Evolutionary conservation across 129 eudicot species (phyloP).

Genomic region (Solidago caesia): DNA sequence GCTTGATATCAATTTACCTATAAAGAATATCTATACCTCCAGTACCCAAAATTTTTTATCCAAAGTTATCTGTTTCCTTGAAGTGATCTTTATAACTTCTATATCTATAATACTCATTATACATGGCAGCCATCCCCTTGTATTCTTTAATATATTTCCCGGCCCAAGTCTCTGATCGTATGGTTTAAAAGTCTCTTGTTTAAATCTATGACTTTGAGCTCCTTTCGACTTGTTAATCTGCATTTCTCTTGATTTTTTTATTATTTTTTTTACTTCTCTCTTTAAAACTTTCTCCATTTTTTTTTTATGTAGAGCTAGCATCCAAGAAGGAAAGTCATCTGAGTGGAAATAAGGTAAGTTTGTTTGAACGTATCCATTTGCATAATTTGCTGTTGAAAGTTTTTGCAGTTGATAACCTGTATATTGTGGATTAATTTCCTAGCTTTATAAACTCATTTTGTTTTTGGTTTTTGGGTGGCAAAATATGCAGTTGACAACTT

Average conservation of each 20-base stretch:
- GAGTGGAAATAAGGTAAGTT: constrained; percentile 51
- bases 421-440: constrained; percentile 1
- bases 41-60: not conserved
- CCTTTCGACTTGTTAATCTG: no score
- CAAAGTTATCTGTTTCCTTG: not conserved
- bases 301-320: constrained; percentile 52
- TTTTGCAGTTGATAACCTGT: constrained; percentile 17
- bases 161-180: no score
- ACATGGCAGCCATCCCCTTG: no score
- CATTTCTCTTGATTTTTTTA: no score
- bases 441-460: constrained; percentile 10
- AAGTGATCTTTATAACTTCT: not conserved
- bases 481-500: constrained; percentile 46
- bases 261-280: not conserved
- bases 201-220: no score
- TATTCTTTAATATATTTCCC: no score
- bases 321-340: constrained; percentile 46
- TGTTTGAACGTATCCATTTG: constrained; percentile 15
- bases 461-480: constrained; percentile 6
- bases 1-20: not conserved
- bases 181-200: no score
- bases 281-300: not conserved
- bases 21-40: not conserved
- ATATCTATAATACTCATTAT: no score
- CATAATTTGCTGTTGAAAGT: constrained; percentile 10